phyloP scores from a whole-genome alignment of 2,329 filamentous ascomycete species.

The Nectriaceae sp. region DNA sequence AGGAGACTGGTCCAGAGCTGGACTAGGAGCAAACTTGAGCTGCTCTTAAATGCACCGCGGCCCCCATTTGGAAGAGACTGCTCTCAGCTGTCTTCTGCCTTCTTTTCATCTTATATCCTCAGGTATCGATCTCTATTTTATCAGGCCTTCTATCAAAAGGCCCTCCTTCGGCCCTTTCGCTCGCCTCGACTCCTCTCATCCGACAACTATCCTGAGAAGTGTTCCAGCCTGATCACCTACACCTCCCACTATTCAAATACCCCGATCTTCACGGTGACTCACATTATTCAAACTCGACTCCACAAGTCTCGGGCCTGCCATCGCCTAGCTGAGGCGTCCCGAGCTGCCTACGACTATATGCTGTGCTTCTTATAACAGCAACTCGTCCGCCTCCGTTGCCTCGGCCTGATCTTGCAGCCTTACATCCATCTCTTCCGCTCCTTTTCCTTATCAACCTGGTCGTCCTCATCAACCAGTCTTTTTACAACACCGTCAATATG shows the following conservation, averaged over 20 bases:
- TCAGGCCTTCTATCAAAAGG: background rate
- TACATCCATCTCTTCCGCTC: background rate
- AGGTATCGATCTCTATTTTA: background rate
- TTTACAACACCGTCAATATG: slow-evolving; percentile 41
- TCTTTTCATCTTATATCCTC: background rate
- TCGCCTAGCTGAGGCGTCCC: slow-evolving; percentile 17
- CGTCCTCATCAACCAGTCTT: background rate
- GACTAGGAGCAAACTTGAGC: background rate
- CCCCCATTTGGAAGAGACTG: slow-evolving; percentile 8
- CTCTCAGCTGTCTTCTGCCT: slow-evolving; percentile 2
- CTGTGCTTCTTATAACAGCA: slow-evolving; percentile 16
- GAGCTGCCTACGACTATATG: slow-evolving; percentile 22
- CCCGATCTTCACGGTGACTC: slow-evolving; percentile 16
- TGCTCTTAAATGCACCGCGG: slow-evolving; percentile 10
- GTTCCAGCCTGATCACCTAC: slow-evolving; percentile 6
- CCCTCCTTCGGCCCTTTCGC: slow-evolving; percentile 4
- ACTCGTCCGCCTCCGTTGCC: background rate
- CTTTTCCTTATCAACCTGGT: background rate
- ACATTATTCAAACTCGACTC: slow-evolving; percentile 9
- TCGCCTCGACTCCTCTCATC: slow-evolving; percentile 1
- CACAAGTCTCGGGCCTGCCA: slow-evolving; percentile 5
- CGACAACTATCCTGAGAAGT: slow-evolving; percentile 3
- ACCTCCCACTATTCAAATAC: background rate
- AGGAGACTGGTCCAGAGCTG: too few species aligned
- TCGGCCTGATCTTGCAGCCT: background rate